Base-by-base conservation (phyloP, 2,329 filamentous ascomycete species). In the Apiospora saccharicola region DNA sequence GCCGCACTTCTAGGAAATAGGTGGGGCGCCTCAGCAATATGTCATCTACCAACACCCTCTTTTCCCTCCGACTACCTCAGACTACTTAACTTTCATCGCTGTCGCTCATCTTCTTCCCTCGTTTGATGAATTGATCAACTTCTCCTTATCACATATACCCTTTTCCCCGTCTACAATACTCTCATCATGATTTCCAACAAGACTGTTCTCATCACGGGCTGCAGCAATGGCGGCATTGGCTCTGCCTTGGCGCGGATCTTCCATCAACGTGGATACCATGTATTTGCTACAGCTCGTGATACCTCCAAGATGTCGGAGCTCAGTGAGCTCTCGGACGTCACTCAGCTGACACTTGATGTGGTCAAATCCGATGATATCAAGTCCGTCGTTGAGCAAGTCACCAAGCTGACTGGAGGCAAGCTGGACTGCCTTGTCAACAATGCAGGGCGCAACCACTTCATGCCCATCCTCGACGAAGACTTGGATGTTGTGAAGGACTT, bases 191-290 rank as follows among this genome's bases (percentile, higher is more conserved):
- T 34, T 19, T 57, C 51, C 14, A 57, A 57, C 14, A 57, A 61
- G 16, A 73, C 61, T 1, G 47, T 73, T 12, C 68, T 73, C 22
- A 72, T 73, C 13, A 73, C 72, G 2, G 72, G 72, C 14, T 73
- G 72, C 61, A 44, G 53, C 22, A 41, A 68, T 1, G 72, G 71
- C 22, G 72, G 72, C 19, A 71, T 69, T 22, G 72, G 72, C 8
- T 68, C 70, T 2, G 68, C 70, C 0, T 19, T 73, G 6, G 72
- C 72, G 3, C 14, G 30, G 19, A 37, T 51, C 22, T 72, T 73
- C 68, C 70, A 73, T n/a, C 22, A 13, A 2, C 57, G 67, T 14
- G 72, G 72, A 1, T 69, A 71, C 49, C 70, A 49, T 19, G 70
- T 72, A n/a, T 73, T 61, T 24, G 72, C 72, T 2, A 72, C 72